Evolutionary conservation across 345 rosid genomes (phyloP).

Genomic region (Eucalyptus lansdowneana): DNA sequence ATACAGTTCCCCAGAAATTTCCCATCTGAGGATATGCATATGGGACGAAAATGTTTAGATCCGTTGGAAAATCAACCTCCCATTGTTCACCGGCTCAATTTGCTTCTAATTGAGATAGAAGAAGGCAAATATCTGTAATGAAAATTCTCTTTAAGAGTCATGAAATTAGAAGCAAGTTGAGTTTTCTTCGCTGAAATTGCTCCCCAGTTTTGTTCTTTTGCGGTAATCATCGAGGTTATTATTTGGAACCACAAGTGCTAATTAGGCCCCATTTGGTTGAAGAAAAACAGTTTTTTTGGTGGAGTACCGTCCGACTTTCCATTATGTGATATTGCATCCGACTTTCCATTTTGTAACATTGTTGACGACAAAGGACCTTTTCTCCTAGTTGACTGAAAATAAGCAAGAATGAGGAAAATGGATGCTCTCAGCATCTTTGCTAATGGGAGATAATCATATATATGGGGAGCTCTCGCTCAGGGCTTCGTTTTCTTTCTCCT

Average conservation of each 20-base stretch:
- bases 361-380: background rate
- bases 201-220: background rate
- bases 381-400: background rate
- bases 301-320: background rate
- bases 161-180: background rate
- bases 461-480: background rate
- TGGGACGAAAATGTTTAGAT: background rate
- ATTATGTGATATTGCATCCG: background rate
- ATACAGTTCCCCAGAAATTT: conserved; percentile 82
- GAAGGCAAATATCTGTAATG: background rate
- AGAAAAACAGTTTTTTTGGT: background rate
- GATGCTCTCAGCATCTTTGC: background rate
- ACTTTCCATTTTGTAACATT: background rate
- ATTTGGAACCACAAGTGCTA: background rate
- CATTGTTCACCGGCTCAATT: background rate
- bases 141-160: background rate
- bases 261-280: background rate
- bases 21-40: conserved; percentile 20
- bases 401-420: background rate
- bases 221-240: background rate
- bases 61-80: background rate
- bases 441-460: background rate
- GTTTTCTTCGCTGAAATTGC: background rate
- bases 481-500: background rate
- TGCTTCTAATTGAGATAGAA: background rate